Conservation (phyloP, 257 asterid genomes). For the Solanum chiquidenum region DNA sequence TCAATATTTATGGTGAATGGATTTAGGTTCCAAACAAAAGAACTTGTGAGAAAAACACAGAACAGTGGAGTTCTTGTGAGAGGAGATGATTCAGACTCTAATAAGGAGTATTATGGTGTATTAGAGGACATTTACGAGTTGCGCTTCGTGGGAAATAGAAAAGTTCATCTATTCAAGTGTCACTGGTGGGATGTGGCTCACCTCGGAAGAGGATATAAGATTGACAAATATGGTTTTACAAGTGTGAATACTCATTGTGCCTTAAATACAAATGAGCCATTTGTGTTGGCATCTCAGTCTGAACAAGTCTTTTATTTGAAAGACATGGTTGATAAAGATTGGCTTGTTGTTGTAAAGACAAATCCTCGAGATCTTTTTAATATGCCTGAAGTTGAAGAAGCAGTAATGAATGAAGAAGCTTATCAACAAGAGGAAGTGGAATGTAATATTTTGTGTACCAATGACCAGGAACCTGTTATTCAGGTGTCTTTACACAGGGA, state of each 20-base stretch:
- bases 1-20: no score
- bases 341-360: neutral
- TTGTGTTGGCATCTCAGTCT: neutral
- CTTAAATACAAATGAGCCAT: no score
- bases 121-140: neutral
- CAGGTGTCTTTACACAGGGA: no score
- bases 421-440: no score
- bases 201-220: neutral
- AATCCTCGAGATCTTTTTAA: no score
- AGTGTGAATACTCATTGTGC: no score
- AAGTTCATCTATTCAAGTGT: neutral
- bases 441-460: no score
- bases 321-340: neutral
- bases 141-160: neutral
- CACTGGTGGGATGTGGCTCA: neutral
- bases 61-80: neutral
- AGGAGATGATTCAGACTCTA: neutral
- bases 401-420: no score
- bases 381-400: no score
- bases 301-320: neutral
- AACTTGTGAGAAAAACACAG: no score
- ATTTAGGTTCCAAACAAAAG: no score
- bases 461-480: no score
- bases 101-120: neutral
- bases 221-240: neutral